phyloP scores from a whole-genome alignment of 1,284 basidiomycete species.

The Waitea zeae region DNA sequence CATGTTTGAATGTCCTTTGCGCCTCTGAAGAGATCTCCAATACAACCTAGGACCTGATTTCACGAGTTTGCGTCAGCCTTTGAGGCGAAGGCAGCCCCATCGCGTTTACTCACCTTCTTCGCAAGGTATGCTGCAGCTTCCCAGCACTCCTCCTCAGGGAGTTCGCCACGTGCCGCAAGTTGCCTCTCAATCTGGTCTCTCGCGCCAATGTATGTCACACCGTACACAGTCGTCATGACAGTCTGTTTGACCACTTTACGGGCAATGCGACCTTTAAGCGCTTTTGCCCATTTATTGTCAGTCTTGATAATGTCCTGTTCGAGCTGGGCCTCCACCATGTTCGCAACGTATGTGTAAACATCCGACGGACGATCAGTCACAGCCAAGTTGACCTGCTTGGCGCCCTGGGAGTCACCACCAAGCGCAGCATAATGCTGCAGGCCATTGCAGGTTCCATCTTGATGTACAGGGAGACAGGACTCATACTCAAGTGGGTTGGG shows the following conservation, averaged over 20 bases:
- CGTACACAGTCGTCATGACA: conserved; percentile 98
- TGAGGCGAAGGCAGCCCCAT: too few relatives aligned
- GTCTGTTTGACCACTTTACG: conserved; percentile 99
- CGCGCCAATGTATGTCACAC: conserved; percentile 91
- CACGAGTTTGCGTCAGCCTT: too few relatives aligned
- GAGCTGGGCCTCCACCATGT: conserved; percentile 53
- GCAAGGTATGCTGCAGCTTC: conserved; percentile 71
- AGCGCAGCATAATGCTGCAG: conserved; percentile 98
- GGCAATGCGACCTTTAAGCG: conserved; percentile 70
- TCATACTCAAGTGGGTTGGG: conserved; percentile 56
- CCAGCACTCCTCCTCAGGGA: conserved; percentile 64
- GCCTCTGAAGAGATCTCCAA: conserved; percentile 86
- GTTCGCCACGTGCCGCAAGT: conserved; percentile 61
- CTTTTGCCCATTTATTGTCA: conserved; percentile 33
- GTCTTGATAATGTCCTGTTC: conserved; percentile 31
- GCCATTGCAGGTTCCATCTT: conserved; percentile 98
- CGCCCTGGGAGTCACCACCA: conserved; percentile 83
- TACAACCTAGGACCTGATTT: too few relatives aligned
- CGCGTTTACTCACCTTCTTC: conserved; percentile 47
- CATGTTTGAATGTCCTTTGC: conserved; percentile 88
- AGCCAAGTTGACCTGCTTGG: conserved; percentile 85
- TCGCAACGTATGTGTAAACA: conserved; percentile 91
- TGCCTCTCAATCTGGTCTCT: conserved; percentile 91
- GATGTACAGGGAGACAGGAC: conserved; percentile 83
- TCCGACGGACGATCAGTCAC: conserved; percentile 82